phyloP scores from a whole-genome alignment of 2,329 filamentous ascomycete species.

The Falciphora oryzae region DNA sequence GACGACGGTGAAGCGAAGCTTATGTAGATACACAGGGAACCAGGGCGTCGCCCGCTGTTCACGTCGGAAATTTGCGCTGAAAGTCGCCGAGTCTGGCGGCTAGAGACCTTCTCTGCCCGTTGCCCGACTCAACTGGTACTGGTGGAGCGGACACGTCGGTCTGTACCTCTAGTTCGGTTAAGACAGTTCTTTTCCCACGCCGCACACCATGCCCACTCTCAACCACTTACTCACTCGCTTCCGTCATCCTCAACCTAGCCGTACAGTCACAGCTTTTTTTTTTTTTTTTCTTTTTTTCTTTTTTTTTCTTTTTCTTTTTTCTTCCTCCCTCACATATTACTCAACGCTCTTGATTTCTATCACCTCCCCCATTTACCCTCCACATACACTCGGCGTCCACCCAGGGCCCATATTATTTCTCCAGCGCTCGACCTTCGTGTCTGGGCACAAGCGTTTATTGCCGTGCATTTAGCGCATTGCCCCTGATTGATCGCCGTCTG shows the following conservation, averaged over 20 bases:
- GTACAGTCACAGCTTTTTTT: too few species aligned
- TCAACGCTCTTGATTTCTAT: not conserved
- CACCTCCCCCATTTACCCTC: not conserved
- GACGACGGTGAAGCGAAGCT: too few species aligned
- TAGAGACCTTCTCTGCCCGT: not conserved
- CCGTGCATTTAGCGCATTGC: not conserved
- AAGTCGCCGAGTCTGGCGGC: not conserved
- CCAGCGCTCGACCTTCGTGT: not conserved
- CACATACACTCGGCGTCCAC: too few species aligned
- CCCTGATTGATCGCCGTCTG: not conserved
- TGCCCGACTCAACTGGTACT: not conserved
- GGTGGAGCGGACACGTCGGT: not conserved
- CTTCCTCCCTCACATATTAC: not conserved
- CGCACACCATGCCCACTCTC: not conserved
- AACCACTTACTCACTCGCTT: not conserved
- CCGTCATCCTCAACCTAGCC: not conserved
- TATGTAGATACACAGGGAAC: not conserved
- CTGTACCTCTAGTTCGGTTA: not conserved
- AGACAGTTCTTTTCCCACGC: not conserved
- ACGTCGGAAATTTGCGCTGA: not conserved
- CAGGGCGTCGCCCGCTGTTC: not conserved
- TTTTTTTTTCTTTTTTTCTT: not conserved
- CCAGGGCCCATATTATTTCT: not conserved
- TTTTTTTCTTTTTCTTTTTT: not conserved
- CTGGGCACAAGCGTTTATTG: not conserved